Evolutionary conservation across 169 alveolate species (phyloP).

Genomic region (Plasmodium sp.): DNA sequence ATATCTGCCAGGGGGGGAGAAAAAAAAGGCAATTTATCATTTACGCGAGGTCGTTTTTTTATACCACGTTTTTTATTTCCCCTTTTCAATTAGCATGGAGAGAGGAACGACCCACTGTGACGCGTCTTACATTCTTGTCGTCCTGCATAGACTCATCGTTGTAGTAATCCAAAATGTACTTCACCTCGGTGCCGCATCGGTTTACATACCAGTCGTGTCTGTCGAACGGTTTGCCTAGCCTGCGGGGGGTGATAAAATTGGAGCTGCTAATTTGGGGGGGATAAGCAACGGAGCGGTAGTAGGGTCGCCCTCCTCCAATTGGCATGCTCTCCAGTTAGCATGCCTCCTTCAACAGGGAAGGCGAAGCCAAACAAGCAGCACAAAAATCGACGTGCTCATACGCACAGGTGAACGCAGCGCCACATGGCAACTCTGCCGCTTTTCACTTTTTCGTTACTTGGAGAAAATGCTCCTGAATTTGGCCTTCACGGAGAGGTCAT

Average conservation of each 20-base stretch:
- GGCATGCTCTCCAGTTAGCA: too few relatives aligned
- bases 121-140: slow-evolving; percentile 63
- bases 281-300: neutral
- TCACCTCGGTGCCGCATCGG: slow-evolving; percentile 86
- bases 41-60: neutral
- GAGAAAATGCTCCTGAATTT: slow-evolving; percentile 73
- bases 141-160: slow-evolving; percentile 85
- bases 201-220: slow-evolving; percentile 90
- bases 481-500: slow-evolving; percentile 82
- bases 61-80: too few relatives aligned
- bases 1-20: slow-evolving; percentile 59
- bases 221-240: slow-evolving; percentile 87
- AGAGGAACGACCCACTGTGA: neutral
- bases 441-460: neutral
- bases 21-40: neutral
- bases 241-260: neutral
- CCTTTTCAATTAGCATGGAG: neutral
- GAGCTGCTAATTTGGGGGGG: neutral
- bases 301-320: neutral
- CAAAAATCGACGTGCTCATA: neutral
- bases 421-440: neutral
- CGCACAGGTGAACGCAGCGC: neutral
- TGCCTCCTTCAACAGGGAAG: neutral
- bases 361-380: neutral
- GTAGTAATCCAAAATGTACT: slow-evolving; percentile 88